Evolutionary conservation across 176 grass and related monocot species (phyloP).

Genomic region (Puya raimondii): DNA sequence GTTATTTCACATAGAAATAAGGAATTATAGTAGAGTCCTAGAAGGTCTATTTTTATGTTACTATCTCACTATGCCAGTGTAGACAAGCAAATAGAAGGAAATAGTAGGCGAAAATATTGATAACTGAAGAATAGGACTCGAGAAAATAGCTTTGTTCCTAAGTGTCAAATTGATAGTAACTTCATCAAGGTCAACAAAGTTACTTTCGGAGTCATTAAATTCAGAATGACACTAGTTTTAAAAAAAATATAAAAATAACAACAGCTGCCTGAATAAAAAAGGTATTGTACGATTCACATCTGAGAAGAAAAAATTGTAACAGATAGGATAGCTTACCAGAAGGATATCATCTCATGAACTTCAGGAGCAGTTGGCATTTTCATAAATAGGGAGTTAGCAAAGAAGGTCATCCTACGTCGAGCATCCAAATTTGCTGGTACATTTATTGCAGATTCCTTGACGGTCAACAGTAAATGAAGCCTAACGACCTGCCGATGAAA

Average conservation of each 20-base stretch:
- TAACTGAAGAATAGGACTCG: no score
- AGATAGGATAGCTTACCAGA: slow-evolving; percentile 46
- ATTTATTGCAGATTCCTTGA: slow-evolving; percentile 92
- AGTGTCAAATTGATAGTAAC: no score
- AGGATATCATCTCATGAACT: slow-evolving; percentile 79
- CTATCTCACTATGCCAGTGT: no score
- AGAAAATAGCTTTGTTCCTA: no score
- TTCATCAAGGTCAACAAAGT: no score
- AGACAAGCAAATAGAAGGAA: no score
- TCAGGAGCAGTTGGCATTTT: slow-evolving; percentile 65
- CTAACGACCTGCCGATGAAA: slow-evolving; percentile 53
- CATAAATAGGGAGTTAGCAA: slow-evolving; percentile 99
- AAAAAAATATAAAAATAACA: neutral
- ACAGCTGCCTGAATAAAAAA: slow-evolving; percentile 3
- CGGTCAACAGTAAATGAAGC: slow-evolving; percentile 74
- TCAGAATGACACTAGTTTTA: no score
- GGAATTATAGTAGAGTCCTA: no score
- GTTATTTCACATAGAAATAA: no score
- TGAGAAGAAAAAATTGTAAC: slow-evolving; percentile 12
- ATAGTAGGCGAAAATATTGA: no score
- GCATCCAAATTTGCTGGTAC: slow-evolving; percentile 79
- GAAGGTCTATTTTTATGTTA: no score
- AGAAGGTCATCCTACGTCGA: slow-evolving; percentile 89
- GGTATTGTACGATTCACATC: neutral
- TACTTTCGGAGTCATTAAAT: no score